These are phyloP conservation scores for Harringtonia aguacate DNA, from an alignment of 2,329 filamentous ascomycete genomes.

Conservation along the genomic window DNA sequence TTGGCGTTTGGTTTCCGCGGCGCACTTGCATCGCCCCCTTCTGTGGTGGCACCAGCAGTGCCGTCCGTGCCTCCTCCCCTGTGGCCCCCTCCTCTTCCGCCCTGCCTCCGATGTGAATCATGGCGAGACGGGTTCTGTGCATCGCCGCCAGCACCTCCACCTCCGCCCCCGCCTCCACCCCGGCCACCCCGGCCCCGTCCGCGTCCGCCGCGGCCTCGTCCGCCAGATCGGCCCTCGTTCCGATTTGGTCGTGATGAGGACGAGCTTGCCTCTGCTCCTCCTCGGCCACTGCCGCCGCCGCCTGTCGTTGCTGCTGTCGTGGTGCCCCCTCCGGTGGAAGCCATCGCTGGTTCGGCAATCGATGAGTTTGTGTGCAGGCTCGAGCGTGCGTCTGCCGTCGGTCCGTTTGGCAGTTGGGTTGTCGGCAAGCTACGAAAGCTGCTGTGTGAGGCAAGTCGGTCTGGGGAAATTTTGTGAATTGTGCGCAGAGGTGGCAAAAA, in stretches of 20 bases:
- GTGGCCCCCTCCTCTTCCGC: not conserved
- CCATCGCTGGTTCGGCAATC: not conserved
- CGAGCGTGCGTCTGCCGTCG: too few relatives aligned
- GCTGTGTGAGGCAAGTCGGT: too few relatives aligned
- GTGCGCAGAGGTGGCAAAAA: too few relatives aligned
- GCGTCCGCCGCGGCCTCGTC: slow-evolving; percentile 28
- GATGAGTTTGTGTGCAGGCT: too few relatives aligned
- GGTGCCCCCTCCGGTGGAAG: slow-evolving; percentile 4
- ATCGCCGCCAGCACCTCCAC: slow-evolving; percentile 18
- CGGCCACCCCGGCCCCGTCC: slow-evolving; percentile 17
- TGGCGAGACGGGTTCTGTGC: slow-evolving; percentile 7
- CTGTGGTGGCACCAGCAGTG: slow-evolving; percentile 2
- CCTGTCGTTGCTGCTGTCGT: not conserved
- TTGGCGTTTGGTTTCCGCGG: not conserved
- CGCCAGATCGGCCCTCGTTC: slow-evolving; percentile 22
- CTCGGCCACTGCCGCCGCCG: too few relatives aligned
- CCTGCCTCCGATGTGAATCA: slow-evolving; percentile 2
- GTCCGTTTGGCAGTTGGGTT: too few relatives aligned
- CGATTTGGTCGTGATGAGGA: slow-evolving; percentile 14
- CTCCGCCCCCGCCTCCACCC: slow-evolving; percentile 25
- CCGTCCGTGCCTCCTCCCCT: slow-evolving; percentile 6
- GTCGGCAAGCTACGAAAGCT: too few relatives aligned
- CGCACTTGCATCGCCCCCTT: not conserved
- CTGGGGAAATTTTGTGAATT: too few relatives aligned
- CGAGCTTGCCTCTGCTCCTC: not conserved